Evolutionary conservation across 2,329 filamentous ascomycete genomes (phyloP).

Genomic region (Rhynchosporium agropyri): DNA sequence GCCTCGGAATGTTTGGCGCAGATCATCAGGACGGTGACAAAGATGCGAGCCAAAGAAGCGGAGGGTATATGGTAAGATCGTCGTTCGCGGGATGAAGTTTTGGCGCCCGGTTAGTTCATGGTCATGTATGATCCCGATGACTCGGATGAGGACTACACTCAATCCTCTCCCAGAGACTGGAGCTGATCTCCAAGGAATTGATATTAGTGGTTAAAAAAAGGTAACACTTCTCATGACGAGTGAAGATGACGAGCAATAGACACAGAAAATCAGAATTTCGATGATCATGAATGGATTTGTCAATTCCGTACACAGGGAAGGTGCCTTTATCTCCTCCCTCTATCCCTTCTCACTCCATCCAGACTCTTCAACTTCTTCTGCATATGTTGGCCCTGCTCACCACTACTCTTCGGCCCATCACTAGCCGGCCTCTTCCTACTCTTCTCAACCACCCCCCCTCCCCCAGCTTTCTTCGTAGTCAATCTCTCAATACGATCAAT

Average conservation of each 20-base stretch:
- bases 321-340: slow-evolving; percentile 34
- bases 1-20: not conserved
- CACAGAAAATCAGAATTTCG: no score
- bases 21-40: not conserved
- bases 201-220: no score
- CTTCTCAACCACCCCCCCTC: slow-evolving; percentile 68
- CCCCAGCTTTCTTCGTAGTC: slow-evolving; percentile 68
- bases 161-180: no score
- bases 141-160: no score
- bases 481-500: slow-evolving; percentile 83
- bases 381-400: slow-evolving; percentile 71
- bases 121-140: no score
- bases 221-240: no score
- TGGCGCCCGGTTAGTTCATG: no score
- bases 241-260: no score
- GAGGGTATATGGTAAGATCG: not conserved
- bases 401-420: slow-evolving; percentile 70
- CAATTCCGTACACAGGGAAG: not conserved
- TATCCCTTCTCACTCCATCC: slow-evolving; percentile 46
- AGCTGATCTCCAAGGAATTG: no score
- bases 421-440: slow-evolving; percentile 80
- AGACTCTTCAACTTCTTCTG: slow-evolving; percentile 66
- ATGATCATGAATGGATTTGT: not conserved
- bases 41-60: not conserved
- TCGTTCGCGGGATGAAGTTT: not conserved